Conservation (phyloP, 177 flowering plant genomes). For the Telopea speciosissima region DNA sequence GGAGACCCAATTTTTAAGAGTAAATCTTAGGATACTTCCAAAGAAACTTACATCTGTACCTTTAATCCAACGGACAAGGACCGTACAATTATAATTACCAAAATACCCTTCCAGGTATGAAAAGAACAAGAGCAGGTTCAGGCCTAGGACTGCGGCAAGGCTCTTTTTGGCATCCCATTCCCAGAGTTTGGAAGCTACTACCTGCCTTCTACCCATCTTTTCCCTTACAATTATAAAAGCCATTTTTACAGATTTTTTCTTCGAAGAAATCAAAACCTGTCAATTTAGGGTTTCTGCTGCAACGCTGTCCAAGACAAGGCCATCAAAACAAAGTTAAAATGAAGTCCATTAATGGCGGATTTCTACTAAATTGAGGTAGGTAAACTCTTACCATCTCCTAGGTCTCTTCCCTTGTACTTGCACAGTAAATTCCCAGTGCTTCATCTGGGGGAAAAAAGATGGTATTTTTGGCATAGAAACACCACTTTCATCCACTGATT, state of each 20-base stretch:
- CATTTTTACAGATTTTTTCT: no score
- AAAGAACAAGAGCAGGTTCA: background rate
- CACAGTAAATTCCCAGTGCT: background rate
- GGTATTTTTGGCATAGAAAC: background rate
- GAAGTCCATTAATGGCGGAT: conserved; percentile 21
- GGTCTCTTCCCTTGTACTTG: background rate
- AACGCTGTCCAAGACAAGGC: conserved; percentile 11
- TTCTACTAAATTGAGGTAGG: conserved; percentile 15
- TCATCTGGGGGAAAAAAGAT: background rate
- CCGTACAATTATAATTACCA: background rate
- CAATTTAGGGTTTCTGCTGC: conserved; percentile 18
- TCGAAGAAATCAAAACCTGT: background rate
- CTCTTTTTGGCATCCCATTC: background rate
- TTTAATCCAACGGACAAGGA: background rate
- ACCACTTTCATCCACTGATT: background rate
- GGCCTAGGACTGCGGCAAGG: background rate
- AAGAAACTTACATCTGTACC: background rate
- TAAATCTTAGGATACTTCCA: background rate
- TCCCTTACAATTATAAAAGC: conserved; percentile 6
- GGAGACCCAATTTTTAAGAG: no score
- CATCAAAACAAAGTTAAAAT: background rate
- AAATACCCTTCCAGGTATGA: background rate
- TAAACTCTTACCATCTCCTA: conserved; percentile 10
- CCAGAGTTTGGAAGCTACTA: conserved; percentile 13
- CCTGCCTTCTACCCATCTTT: conserved; percentile 2